Evolutionary conservation across 768 basidiomycete genomes (phyloP).

Genomic region (Collybiopsis luxurians): DNA sequence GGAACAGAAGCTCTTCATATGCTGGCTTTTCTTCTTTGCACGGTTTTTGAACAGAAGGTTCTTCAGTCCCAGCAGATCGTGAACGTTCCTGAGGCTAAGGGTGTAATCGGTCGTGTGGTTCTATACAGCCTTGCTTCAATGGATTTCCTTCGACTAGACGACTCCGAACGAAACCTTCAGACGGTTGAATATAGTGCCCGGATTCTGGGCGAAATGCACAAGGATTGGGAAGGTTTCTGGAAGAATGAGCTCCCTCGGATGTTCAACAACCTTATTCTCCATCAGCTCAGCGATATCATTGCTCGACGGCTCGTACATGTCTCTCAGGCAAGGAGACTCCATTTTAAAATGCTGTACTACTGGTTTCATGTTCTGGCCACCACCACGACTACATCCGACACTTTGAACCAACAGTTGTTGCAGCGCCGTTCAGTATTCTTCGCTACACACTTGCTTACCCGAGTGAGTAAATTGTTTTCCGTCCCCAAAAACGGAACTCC

Average conservation of each 20-base stretch:
- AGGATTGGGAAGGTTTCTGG: neutral
- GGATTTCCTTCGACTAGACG: neutral
- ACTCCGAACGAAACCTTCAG: neutral
- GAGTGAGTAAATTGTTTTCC: neutral
- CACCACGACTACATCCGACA: neutral
- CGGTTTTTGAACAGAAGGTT: neutral
- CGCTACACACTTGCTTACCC: neutral
- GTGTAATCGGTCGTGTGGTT: neutral
- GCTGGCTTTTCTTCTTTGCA: neutral
- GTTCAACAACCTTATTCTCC: neutral
- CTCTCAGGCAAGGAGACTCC: neutral
- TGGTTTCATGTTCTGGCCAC: neutral
- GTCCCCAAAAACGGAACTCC: neutral
- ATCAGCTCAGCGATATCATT: neutral
- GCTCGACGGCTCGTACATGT: neutral
- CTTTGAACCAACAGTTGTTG: neutral
- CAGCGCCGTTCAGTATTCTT: neutral
- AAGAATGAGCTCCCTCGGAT: neutral
- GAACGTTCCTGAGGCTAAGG: neutral
- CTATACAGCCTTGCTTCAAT: neutral
- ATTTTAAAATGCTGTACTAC: neutral
- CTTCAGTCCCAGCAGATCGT: neutral
- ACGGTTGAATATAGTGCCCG: neutral
- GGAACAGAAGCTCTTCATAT: neutral
- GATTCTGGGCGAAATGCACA: neutral